Conservation (phyloP, 495 filamentous ascomycete species). For the Trichoderma orchidacearum region DNA sequence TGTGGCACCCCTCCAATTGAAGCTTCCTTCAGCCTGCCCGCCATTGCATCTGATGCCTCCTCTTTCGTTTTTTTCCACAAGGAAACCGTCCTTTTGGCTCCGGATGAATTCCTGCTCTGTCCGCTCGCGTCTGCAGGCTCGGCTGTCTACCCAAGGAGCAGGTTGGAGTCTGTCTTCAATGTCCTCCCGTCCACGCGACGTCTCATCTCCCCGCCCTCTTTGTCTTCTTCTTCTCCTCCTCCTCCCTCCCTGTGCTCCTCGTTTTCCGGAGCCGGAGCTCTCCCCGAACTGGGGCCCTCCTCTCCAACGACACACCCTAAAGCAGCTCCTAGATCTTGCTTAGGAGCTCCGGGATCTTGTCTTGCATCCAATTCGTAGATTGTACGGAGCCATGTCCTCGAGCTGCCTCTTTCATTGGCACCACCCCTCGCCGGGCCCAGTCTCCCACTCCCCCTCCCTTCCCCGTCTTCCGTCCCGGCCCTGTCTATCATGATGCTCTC, state of each 20-base stretch:
- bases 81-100: neutral
- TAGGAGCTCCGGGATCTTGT: neutral
- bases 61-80: neutral
- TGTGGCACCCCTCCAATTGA: neutral
- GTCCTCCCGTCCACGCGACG: neutral
- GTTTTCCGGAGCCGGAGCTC: neutral
- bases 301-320: neutral
- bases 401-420: neutral
- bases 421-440: neutral
- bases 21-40: neutral
- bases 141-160: neutral
- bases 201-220: neutral
- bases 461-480: neutral
- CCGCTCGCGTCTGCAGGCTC: neutral
- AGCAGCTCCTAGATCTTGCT: neutral
- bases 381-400: neutral
- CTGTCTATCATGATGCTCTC: neutral
- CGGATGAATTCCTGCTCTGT: neutral
- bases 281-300: neutral
- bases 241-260: neutral
- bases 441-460: neutral
- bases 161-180: neutral
- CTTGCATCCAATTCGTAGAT: neutral
- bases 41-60: neutral
- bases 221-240: neutral